Percentiles rank a stretch among this genome's conserved stretches.
Conservation (phyloP, 1,139 yeast species). For the Yamadazyma spencermartinsiae region DNA sequence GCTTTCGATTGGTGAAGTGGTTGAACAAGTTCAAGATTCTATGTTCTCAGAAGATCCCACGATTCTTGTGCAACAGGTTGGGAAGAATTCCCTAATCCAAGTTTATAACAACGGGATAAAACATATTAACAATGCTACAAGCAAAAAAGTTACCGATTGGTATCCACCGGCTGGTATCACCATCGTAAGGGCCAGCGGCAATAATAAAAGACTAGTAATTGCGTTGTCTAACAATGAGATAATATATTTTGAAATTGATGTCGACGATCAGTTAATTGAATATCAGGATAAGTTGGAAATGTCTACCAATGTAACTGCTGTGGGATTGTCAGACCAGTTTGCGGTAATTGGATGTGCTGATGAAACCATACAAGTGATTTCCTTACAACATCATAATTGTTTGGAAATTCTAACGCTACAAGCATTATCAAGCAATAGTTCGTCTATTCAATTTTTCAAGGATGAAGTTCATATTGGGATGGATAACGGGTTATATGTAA, state of each 20-base stretch:
- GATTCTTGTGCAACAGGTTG: constrained; percentile 69
- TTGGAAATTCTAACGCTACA: constrained; percentile 67
- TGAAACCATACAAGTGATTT: constrained; percentile 66
- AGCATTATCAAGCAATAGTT: constrained; percentile 61
- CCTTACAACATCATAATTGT: constrained; percentile 63
- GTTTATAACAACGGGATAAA: constrained; percentile 72
- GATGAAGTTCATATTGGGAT: constrained; percentile 70
- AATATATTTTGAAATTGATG: constrained; percentile 80
- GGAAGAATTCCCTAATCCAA: constrained; percentile 65
- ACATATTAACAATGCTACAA: constrained; percentile 32
- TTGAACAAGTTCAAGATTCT: constrained; percentile 73
- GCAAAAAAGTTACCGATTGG: constrained; percentile 62
- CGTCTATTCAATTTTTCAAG: constrained; percentile 44
- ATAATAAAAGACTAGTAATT: constrained; percentile 66
- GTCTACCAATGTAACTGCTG: constrained; percentile 54
- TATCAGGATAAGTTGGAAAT: constrained; percentile 64
- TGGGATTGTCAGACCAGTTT: constrained; percentile 37
- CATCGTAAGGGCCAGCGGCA: constrained; percentile 60
- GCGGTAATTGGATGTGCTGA: constrained; percentile 75
- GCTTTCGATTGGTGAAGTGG: constrained; percentile 74
- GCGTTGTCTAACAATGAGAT: constrained; percentile 74
- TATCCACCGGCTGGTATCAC: constrained; percentile 77
- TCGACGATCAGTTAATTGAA: constrained; percentile 65
- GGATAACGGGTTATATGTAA: constrained; percentile 76
- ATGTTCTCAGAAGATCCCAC: constrained; percentile 64